A percentile compares a stretch with the other conserved stretches of the same genome.
phyloP scores from a whole-genome alignment of 495 filamentous ascomycete genomes.

The Cudoniella acicularis region DNA sequence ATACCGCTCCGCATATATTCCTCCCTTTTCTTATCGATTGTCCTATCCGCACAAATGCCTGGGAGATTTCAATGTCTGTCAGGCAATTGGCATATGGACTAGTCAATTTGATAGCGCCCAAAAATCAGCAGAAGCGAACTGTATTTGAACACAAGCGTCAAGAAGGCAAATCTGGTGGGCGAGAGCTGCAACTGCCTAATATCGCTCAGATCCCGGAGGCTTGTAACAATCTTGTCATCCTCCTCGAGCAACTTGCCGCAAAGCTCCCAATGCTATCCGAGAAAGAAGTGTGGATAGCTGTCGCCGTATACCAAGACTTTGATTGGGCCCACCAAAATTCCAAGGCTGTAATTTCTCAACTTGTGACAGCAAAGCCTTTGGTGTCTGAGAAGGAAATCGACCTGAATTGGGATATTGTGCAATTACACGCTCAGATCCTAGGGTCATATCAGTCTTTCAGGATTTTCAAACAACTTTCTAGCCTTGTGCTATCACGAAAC shows the following conservation, averaged over 20 bases:
- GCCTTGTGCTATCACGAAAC: slow-evolving; percentile 19
- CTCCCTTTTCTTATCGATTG: slow-evolving; percentile 58
- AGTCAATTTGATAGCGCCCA: slow-evolving; percentile 38
- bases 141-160: slow-evolving; percentile 48
- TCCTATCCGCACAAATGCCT: slow-evolving; percentile 56
- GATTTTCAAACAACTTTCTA: slow-evolving; percentile 55
- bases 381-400: slow-evolving; percentile 16
- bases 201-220: slow-evolving; percentile 17
- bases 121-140: slow-evolving; percentile 10
- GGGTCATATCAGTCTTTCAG: slow-evolving; percentile 63
- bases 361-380: slow-evolving; percentile 13
- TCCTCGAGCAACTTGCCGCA: slow-evolving; percentile 6
- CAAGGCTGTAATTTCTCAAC: slow-evolving; percentile 26
- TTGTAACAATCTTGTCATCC: slow-evolving; percentile 19
- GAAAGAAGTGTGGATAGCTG: slow-evolving; percentile 29
- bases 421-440: slow-evolving; percentile 60
- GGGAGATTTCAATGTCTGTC: slow-evolving; percentile 51
- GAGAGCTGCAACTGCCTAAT: slow-evolving; percentile 26
- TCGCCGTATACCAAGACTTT: slow-evolving; percentile 43
- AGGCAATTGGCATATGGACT: slow-evolving; percentile 58
- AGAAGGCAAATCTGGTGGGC: slow-evolving; percentile 31
- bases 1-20: slow-evolving; percentile 40
- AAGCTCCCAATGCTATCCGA: slow-evolving; percentile 8
- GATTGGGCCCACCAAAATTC: slow-evolving; percentile 30
- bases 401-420: slow-evolving; percentile 56